Evolutionary conservation across 441 rosid genomes (phyloP), one percentile per base, ranked within the genome.

Genomic region (Kokia cookei): DNA sequence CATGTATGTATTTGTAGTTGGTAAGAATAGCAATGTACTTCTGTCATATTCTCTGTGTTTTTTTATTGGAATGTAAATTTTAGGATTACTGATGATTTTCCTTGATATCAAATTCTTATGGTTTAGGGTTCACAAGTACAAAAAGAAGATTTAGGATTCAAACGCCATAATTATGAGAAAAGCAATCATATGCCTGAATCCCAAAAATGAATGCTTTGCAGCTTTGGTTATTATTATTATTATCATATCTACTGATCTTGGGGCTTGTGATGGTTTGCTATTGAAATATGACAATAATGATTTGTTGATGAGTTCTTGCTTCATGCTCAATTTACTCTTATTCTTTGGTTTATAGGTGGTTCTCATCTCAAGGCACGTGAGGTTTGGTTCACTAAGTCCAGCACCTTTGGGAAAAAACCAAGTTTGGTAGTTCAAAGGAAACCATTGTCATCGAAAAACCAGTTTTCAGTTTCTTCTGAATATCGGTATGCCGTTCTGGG

Each of bases 401-500:
- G 6, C 77, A 77, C 81, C 13, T 73, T 84, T 58, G 83, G 73
- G 69, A 82, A 79, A 71, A 67, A 81, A 50, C 79, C 84, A 11
- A 75, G 75, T 32, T 74, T 90, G 77, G 63, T 67, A 26, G 79
- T 82, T 62, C 85, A 57, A n/a, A 85, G 85, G 83, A 88, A 83
- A 65, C 69, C 84, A 47, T 73, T 43, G 60, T 72, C 73, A 73
- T 45, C 73, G 43, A 80, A 48, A 69, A 73, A 3, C 79, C 85
- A 73, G 71, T 68, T 86, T 59, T 76, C 90, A 26, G 84, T 91
- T 78, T 82, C 80, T 80, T 91, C 95, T 4, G 85, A 75, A 64
- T 88, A 90, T 64, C 77, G 80, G 94, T 91, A 84, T 19, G 86
- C 69, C 35, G 6, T 65, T 72, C 68, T 78, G 29, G 19, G 29